Percentiles rank a stretch among this genome's conserved stretches.
Evolutionary conservation across 2,329 filamentous ascomycete genomes (phyloP).

Genomic region (Nothophoma quercina): DNA sequence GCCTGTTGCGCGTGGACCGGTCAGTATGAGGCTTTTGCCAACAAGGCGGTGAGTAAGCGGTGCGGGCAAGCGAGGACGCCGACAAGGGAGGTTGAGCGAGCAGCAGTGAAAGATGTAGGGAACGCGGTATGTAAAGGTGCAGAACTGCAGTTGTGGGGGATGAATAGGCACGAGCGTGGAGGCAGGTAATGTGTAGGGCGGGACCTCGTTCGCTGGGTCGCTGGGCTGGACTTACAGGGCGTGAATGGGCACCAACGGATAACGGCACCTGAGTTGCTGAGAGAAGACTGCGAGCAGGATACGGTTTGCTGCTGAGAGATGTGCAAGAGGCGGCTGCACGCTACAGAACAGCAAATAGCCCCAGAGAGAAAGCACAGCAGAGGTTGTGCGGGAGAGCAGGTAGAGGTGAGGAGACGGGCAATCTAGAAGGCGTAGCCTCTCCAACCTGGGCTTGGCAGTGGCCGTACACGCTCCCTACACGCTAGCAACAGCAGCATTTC

Average conservation of each 20-base stretch:
- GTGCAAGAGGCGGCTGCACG: slow-evolving; percentile 41
- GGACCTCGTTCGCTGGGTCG: slow-evolving; percentile 30
- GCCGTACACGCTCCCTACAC: too few species aligned
- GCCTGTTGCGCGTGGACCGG: slow-evolving; percentile 48
- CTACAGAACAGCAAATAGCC: slow-evolving; percentile 37
- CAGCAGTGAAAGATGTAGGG: slow-evolving; percentile 20
- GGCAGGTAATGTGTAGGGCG: slow-evolving; percentile 28
- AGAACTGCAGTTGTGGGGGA: slow-evolving; percentile 19
- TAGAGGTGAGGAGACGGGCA: slow-evolving; percentile 31
- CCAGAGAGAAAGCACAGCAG: slow-evolving; percentile 34
- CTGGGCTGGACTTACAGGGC: slow-evolving; percentile 47
- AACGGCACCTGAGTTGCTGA: slow-evolving; percentile 29
- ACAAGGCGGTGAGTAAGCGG: slow-evolving; percentile 53
- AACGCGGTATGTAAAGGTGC: background rate
- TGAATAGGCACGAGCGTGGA: slow-evolving; percentile 27
- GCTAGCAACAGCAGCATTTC: background rate
- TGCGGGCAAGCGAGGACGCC: slow-evolving; percentile 32
- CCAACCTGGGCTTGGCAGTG: slow-evolving; percentile 6
- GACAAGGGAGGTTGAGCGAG: slow-evolving; percentile 24
- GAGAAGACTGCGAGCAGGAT: slow-evolving; percentile 21
- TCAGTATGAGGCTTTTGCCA: slow-evolving; percentile 52
- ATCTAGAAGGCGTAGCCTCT: slow-evolving; percentile 15
- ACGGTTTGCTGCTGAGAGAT: slow-evolving; percentile 24
- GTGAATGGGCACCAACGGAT: slow-evolving; percentile 48
- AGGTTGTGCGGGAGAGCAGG: slow-evolving; percentile 32